These are phyloP conservation scores for Didymellaceae sp. DNA, from an alignment of 2,329 filamentous ascomycete genomes.

Conservation along the genomic window DNA sequence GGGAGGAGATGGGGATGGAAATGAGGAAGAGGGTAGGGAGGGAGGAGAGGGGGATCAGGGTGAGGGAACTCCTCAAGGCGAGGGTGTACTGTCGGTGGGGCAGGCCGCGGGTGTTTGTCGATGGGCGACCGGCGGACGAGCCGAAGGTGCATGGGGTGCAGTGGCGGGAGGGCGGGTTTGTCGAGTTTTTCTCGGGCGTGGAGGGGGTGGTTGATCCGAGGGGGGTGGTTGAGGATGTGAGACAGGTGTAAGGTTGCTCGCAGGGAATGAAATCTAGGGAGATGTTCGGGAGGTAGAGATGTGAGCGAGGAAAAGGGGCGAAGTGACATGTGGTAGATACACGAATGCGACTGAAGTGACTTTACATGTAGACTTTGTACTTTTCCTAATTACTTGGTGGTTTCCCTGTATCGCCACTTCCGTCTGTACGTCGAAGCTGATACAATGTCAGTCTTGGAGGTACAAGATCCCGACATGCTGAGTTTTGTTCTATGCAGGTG, in stretches of 20 bases:
- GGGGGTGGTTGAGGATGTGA: not conserved
- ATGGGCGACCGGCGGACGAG: constrained; percentile 15
- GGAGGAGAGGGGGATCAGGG: constrained; percentile 19
- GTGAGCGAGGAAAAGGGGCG: no score
- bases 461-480: no score
- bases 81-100: constrained; percentile 43
- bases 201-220: constrained; percentile 22
- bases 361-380: no score
- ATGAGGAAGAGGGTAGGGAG: not conserved
- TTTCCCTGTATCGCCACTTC: no score
- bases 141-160: constrained; percentile 26
- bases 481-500: no score
- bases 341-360: no score
- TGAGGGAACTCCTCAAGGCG: constrained; percentile 21
- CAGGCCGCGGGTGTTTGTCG: constrained; percentile 10
- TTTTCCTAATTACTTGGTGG: no score
- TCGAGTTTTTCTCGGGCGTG: constrained; percentile 36
- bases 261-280: no score
- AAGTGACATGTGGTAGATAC: no score
- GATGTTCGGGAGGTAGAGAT: not conserved
- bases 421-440: no score
- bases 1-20: constrained; percentile 17
- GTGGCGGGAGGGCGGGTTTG: constrained; percentile 29
- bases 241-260: not conserved
- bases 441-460: no score